Base-by-base conservation (phyloP, 495 filamentous ascomycete species). In the Talaromyces nanjingensis region DNA sequence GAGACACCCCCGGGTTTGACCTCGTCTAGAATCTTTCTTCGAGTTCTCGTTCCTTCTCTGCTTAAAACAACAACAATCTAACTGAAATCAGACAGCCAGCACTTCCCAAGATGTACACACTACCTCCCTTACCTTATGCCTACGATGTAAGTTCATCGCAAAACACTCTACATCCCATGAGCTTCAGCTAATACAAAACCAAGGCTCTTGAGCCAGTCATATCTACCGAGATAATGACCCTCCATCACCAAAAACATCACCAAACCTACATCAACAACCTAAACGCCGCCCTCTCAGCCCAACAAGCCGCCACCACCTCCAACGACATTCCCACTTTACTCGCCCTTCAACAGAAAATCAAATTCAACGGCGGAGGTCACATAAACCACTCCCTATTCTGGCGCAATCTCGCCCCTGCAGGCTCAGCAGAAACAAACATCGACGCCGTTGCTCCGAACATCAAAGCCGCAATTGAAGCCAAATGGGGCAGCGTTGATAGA, bases 181-280 rank as follows among this genome's bases (percentile, higher is more conserved):
- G n/a, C 4, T 12, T 22, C 3, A 18, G 22, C 59, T 66, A 61
- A 70, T 61, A 42, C 5, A 56, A 34, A 3, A 22, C 54, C 56
- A 59, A 80, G 77, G 94, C 92, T 34, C 91, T 98, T 69, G 94
- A 98, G 72, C 94, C 94, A 67, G 72, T 90, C 74, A 96, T 98
- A 82, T 94, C 91, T 33, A 87, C 88, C 75, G 86, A 92, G 79
- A 98, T 98, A 77, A 98, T 98, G 94, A 90, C 96, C 79, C 80
- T 89, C n/a, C 86, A 89, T 73, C 85, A 89, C 74, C 70, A 73
- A 65, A 86, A 84, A 61, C 86, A 89, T 75, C 86, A 89, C 76
- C 73, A 85, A 65, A 85, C 86, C 66, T 89, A 89, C 77, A 78
- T 89, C 61, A 87, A 77, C 67, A 85, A 82, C 66, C 81, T 85